Conservation (phyloP, 129 eudicot species). For the Sambucus nigra region DNA sequence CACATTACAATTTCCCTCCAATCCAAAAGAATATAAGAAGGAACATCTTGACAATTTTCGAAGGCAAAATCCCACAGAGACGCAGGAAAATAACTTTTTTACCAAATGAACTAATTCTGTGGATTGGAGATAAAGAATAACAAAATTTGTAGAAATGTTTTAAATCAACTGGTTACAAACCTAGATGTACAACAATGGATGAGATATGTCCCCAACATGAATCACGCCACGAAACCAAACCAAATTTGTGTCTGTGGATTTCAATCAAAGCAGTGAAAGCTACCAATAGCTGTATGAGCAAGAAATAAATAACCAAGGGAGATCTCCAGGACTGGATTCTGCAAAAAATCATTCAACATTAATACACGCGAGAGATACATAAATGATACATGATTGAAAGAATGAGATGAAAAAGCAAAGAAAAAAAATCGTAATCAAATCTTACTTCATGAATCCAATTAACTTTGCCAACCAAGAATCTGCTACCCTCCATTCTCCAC, state of each 20-base stretch:
- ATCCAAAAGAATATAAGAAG: too few species aligned
- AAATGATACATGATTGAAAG: neutral
- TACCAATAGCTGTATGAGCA: constrained; percentile 65
- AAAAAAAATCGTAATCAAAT: constrained; percentile 1
- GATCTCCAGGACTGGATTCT: constrained; percentile 74
- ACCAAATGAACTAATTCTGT: too few species aligned
- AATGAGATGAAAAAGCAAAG: constrained; percentile 1
- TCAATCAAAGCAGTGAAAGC: constrained; percentile 47
- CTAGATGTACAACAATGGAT: constrained; percentile 49
- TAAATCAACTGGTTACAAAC: constrained; percentile 27
- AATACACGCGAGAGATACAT: neutral
- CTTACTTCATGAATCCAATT: constrained; percentile 85
- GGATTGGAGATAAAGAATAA: neutral
- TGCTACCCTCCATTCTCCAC: constrained; percentile 38
- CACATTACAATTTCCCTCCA: too few species aligned
- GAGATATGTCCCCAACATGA: constrained; percentile 48
- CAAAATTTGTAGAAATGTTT: neutral
- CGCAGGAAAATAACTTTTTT: too few species aligned
- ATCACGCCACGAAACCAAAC: constrained; percentile 32
- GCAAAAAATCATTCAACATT: constrained; percentile 9
- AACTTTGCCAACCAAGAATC: constrained; percentile 64
- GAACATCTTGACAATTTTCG: too few species aligned
- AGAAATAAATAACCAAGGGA: constrained; percentile 50
- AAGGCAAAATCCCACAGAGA: too few species aligned
- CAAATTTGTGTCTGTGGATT: constrained; percentile 44